Conservation (phyloP, 1,139 yeast genomes). For the Geotrichum siamense region DNA sequence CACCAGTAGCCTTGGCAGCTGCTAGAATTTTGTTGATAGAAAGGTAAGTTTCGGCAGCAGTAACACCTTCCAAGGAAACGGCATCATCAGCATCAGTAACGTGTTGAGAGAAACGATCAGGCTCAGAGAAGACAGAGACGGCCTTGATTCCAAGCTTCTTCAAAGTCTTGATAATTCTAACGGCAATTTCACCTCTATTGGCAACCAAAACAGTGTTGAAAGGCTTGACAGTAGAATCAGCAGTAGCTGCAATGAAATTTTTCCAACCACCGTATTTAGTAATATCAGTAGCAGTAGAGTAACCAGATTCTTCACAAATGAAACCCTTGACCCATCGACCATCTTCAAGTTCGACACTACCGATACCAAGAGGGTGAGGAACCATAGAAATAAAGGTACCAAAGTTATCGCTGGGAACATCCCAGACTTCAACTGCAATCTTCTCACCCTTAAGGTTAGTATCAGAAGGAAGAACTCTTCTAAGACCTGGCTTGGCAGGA, state of each 20-base stretch:
- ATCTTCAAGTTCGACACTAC: slow-evolving; percentile 70
- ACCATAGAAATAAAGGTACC: slow-evolving; percentile 82
- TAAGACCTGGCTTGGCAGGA: slow-evolving; percentile 87
- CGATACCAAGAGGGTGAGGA: slow-evolving; percentile 92
- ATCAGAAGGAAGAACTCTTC: slow-evolving; percentile 46
- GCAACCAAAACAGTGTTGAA: slow-evolving; percentile 86
- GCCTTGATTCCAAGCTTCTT: slow-evolving; percentile 70
- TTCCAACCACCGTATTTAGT: slow-evolving; percentile 87
- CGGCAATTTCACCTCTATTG: slow-evolving; percentile 97
- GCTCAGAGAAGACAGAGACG: slow-evolving; percentile 84
- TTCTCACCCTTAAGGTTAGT: slow-evolving; percentile 45
- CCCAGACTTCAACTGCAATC: slow-evolving; percentile 73
- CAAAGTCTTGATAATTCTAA: slow-evolving; percentile 80
- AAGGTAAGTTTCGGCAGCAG: slow-evolving; percentile 88
- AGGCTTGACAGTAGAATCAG: slow-evolving; percentile 43
- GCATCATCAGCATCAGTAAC: slow-evolving; percentile 76
- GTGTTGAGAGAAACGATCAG: slow-evolving; percentile 83
- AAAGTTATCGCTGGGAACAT: slow-evolving; percentile 67
- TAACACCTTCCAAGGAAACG: slow-evolving; percentile 66
- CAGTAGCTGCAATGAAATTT: slow-evolving; percentile 45
- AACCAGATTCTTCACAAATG: slow-evolving; percentile 87
- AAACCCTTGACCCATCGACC: slow-evolving; percentile 89
- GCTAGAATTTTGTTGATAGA: slow-evolving; percentile 72
- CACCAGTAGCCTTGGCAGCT: slow-evolving; percentile 76
- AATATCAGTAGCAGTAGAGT: slow-evolving; percentile 59